Conservation (phyloP, 2,329 filamentous ascomycete species). For the Coniella vitis region DNA sequence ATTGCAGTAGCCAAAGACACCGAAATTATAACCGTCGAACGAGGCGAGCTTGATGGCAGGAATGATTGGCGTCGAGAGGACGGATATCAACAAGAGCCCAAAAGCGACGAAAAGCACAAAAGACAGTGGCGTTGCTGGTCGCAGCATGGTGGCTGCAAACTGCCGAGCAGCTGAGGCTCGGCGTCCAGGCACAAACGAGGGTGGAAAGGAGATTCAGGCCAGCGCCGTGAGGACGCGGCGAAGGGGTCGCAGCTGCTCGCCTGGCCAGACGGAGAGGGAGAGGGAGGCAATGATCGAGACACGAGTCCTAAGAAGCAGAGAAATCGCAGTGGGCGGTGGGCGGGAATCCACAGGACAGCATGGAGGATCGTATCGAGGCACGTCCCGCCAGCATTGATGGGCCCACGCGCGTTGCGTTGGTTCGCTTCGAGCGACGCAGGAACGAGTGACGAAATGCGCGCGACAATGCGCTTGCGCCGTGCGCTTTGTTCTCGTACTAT, state of each 20-base stretch:
- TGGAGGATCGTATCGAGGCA: not conserved
- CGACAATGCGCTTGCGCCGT: too few relatives aligned
- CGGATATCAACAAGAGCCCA: conserved; percentile 74
- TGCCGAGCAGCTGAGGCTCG: conserved; percentile 18
- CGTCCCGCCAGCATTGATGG: conserved; percentile 8
- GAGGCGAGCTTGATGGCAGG: conserved; percentile 75
- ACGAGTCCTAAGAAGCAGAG: not conserved
- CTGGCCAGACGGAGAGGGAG: not conserved
- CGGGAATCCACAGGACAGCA: not conserved
- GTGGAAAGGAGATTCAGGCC: conserved; percentile 24
- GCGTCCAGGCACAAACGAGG: conserved; percentile 4
- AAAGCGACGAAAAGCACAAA: conserved; percentile 82
- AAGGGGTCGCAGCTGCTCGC: conserved; percentile 9
- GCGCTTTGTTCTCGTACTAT: too few relatives aligned
- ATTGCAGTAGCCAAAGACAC: conserved; percentile 86
- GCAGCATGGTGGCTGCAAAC: conserved; percentile 59
- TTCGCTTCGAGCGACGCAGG: not conserved
- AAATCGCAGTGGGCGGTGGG: not conserved
- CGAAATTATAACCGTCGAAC: conserved; percentile 72
- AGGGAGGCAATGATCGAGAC: not conserved
- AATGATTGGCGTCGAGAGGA: conserved; percentile 87
- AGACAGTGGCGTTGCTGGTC: conserved; percentile 86
- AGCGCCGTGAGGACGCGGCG: conserved; percentile 40
- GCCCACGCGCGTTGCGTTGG: not conserved
- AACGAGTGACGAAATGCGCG: not conserved